phyloP scores from a whole-genome alignment of 331 rosid species.

The Acacia concinna region DNA sequence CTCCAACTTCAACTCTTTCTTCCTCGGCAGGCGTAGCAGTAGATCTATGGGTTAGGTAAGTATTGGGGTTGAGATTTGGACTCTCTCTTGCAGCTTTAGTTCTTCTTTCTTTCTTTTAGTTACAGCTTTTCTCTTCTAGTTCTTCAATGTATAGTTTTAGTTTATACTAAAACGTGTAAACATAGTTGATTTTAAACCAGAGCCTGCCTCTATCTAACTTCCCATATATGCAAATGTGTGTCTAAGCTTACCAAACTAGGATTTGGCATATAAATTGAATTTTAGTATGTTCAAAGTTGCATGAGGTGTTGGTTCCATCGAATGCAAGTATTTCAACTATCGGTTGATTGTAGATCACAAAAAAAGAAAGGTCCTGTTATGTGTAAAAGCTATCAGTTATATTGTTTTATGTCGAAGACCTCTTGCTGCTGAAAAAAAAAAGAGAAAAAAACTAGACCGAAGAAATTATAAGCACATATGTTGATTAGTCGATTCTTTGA shows the following conservation, averaged over 20 bases:
- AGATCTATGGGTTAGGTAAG: too few species aligned
- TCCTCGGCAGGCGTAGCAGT: too few species aligned
- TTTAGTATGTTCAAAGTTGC: not conserved
- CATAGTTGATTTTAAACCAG: not conserved
- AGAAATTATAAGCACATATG: not conserved
- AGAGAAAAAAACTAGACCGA: not conserved
- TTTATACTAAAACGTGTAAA: not conserved
- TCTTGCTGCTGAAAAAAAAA: not conserved
- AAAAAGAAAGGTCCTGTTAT: not conserved
- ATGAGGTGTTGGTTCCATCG: not conserved
- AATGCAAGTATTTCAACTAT: not conserved
- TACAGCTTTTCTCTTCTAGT: too few species aligned
- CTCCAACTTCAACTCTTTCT: too few species aligned
- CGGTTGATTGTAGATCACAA: not conserved
- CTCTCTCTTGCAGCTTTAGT: too few species aligned
- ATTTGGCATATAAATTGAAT: not conserved
- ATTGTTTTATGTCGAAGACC: not conserved
- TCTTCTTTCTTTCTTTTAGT: too few species aligned
- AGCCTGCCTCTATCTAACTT: not conserved
- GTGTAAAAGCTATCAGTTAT: not conserved
- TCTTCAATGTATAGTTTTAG: not conserved
- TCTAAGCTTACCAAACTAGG: not conserved
- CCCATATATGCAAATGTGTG: not conserved
- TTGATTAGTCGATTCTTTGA: not conserved
- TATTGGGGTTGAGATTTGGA: too few species aligned